Conservation (phyloP, 805 yeast genomes). For the Schwanniomyces occidentalis region DNA sequence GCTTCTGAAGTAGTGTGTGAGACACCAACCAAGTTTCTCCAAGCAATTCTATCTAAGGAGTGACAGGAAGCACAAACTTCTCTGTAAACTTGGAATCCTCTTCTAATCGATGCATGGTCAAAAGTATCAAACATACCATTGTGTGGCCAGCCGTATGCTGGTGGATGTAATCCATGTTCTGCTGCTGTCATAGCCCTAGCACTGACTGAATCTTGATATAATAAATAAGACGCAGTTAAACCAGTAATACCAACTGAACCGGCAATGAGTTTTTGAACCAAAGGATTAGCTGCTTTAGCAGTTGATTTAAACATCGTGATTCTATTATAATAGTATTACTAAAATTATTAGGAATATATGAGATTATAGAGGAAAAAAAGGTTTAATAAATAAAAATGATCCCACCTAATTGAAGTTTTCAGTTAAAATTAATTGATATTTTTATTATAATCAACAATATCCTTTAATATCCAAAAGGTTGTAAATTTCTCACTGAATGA, state of each 20-base stretch:
- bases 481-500: conserved; percentile 13
- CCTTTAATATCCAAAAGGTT: not conserved
- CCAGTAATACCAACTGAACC: conserved; percentile 75
- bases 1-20: conserved; percentile 90
- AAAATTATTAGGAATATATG: conserved; percentile 5
- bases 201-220: conserved; percentile 80
- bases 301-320: conserved; percentile 18
- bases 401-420: conserved; percentile 4
- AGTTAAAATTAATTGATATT: conserved; percentile 1
- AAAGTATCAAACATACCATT: conserved; percentile 87
- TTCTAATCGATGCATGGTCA: conserved; percentile 94
- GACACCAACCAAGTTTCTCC: conserved; percentile 98
- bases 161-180: conserved; percentile 98
- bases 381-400: conserved; percentile 3
- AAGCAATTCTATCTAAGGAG: conserved; percentile 93
- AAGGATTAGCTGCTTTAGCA: conserved; percentile 15
- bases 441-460: not conserved
- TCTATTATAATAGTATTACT: not conserved
- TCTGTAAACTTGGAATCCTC: conserved; percentile 98
- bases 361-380: conserved; percentile 3
- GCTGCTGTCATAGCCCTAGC: conserved; percentile 98
- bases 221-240: conserved; percentile 73
- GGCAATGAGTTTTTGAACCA: conserved; percentile 52
- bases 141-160: conserved; percentile 91
- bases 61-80: conserved; percentile 99